Conservation (phyloP, 2,329 filamentous ascomycete genomes). For the Talaromyces sp. region DNA sequence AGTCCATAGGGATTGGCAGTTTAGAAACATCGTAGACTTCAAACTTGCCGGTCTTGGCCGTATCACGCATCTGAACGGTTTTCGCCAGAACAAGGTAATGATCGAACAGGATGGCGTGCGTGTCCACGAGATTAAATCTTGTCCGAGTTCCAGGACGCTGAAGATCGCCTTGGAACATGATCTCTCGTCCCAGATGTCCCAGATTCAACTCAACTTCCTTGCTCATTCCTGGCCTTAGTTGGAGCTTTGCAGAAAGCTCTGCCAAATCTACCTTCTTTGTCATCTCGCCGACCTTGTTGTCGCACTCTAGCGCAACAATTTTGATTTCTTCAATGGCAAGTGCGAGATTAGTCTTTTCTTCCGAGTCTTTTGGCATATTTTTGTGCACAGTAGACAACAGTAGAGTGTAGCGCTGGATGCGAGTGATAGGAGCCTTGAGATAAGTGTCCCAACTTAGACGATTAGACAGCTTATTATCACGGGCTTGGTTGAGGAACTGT, state of each 20-base stretch:
- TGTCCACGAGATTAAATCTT: slow-evolving; percentile 89
- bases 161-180: slow-evolving; percentile 85
- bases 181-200: slow-evolving; percentile 85
- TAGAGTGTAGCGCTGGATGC: slow-evolving; percentile 84
- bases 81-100: slow-evolving; percentile 95
- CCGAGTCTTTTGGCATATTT: slow-evolving; percentile 76
- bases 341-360: slow-evolving; percentile 81
- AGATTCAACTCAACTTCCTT: slow-evolving; percentile 78
- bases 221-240: slow-evolving; percentile 83
- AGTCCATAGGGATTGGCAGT: slow-evolving; percentile 92
- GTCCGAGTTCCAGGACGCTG: slow-evolving; percentile 83
- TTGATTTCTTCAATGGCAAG: slow-evolving; percentile 91
- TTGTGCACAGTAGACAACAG: slow-evolving; percentile 79
- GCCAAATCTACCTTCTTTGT: slow-evolving; percentile 84
- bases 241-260: slow-evolving; percentile 77
- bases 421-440: slow-evolving; percentile 86
- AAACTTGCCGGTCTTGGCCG: slow-evolving; percentile 69
- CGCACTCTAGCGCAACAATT: slow-evolving; percentile 82
- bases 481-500: slow-evolving; percentile 76
- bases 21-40: slow-evolving; percentile 89
- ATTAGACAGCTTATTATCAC: slow-evolving; percentile 72
- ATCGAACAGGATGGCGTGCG: slow-evolving; percentile 89
- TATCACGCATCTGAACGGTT: slow-evolving; percentile 64
- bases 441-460: slow-evolving; percentile 93
- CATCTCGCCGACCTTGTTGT: slow-evolving; percentile 88